phyloP scores from a whole-genome alignment of 2,329 filamentous ascomycete genomes.

The Sporothrix dimorphospora region DNA sequence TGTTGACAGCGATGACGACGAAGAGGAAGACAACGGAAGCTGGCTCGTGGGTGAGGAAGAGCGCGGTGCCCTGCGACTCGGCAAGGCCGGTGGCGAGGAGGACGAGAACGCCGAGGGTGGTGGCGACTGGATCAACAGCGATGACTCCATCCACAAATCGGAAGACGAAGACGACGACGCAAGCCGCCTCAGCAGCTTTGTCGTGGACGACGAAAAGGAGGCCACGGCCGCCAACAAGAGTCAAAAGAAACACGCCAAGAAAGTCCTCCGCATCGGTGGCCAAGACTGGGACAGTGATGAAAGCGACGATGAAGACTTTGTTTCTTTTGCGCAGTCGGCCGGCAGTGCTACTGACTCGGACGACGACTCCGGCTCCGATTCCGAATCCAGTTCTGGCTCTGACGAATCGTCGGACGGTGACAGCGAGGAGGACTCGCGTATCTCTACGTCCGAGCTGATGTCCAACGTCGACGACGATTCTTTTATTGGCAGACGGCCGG shows the following conservation, averaged over 20 bases:
- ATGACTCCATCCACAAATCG: constrained; percentile 65
- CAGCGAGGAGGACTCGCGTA: constrained; percentile 37
- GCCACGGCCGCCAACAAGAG: constrained; percentile 38
- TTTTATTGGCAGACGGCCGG: constrained; percentile 35
- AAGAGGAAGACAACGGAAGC: constrained; percentile 65
- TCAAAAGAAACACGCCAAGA: constrained; percentile 39
- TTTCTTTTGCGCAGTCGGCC: not conserved
- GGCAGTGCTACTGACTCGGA: constrained; percentile 32
- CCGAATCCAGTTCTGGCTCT: not conserved
- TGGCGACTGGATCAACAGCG: constrained; percentile 74
- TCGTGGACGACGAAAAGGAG: constrained; percentile 54
- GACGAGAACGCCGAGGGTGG: constrained; percentile 74
- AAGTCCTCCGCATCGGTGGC: not conserved
- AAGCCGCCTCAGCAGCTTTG: constrained; percentile 59
- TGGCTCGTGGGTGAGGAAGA: constrained; percentile 78
- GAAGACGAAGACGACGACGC: constrained; percentile 58
- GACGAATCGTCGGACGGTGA: not conserved
- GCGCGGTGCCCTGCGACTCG: constrained; percentile 62
- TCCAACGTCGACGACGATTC: constrained; percentile 47
- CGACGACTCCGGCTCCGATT: not conserved
- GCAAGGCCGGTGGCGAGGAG: constrained; percentile 72
- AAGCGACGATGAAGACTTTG: constrained; percentile 26
- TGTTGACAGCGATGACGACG: constrained; percentile 67
- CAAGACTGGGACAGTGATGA: constrained; percentile 5
- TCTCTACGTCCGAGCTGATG: constrained; percentile 48